phyloP scores from a whole-genome alignment of 306 rosid species.

The cucumber (Cucumis sativus) region Cucumber_9930_V3 NC_026657.2:1554001-1554500 shows the following conservation, averaged over 20 bases:
- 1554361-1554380: not conserved
- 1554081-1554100: not conserved
- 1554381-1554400: not conserved
- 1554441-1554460: not conserved
- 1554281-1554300: not conserved
- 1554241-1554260: not conserved
- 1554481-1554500: too few relatives aligned
- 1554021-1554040: not conserved
- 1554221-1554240: not conserved
- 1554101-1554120: not conserved
- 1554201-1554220: not conserved
- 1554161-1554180: not conserved
- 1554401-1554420: not conserved
- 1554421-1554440: not conserved
- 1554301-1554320: not conserved
- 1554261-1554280: not conserved
- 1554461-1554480: too few relatives aligned
- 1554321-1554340: not conserved
- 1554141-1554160: not conserved
- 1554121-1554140: not conserved
- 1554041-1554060: not conserved
- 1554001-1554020: not conserved
- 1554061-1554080: not conserved
- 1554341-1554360: not conserved
- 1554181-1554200: not conserved